These are phyloP conservation scores for Polyporus tsugae DNA, from an alignment of 1,284 basidiomycete species.

Conservation along the genomic window DNA sequence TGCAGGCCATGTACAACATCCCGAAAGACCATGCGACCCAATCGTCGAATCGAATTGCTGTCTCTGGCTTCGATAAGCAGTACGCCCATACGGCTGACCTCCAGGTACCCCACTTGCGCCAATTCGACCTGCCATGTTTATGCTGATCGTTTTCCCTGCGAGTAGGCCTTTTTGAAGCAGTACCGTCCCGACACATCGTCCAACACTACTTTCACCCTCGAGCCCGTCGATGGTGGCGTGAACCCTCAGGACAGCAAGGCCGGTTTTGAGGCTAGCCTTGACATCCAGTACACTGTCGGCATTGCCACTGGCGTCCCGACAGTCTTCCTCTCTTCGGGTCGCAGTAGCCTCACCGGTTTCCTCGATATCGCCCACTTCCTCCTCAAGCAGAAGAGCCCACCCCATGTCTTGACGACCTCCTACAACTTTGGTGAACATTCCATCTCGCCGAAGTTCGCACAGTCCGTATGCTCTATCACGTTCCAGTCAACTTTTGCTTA, in stretches of 20 bases:
- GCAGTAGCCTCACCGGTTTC: conserved; percentile 33
- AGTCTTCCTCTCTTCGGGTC: conserved; percentile 56
- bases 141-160: background rate
- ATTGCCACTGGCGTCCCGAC: conserved; percentile 44
- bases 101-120: conserved; percentile 38
- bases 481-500: background rate
- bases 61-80: conserved; percentile 62
- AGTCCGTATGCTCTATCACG: conserved; percentile 52
- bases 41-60: conserved; percentile 56
- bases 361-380: conserved; percentile 39
- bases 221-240: conserved; percentile 60
- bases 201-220: conserved; percentile 39
- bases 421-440: conserved; percentile 38
- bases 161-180: conserved; percentile 35
- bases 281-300: conserved; percentile 72
- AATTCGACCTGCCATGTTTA: background rate
- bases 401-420: conserved; percentile 59
- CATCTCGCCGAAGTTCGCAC: conserved; percentile 53
- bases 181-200: conserved; percentile 45
- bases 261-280: conserved; percentile 63
- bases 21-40: conserved; percentile 53
- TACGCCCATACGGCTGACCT: conserved; percentile 62
- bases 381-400: conserved; percentile 47
- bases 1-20: conserved; percentile 60
- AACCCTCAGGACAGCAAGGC: conserved; percentile 44